Percentiles rank a stretch among this genome's conserved stretches.
These are phyloP conservation scores for Sporisorium sorghi DNA, from an alignment of 1,284 basidiomycete genomes.

Conservation along the genomic window DNA sequence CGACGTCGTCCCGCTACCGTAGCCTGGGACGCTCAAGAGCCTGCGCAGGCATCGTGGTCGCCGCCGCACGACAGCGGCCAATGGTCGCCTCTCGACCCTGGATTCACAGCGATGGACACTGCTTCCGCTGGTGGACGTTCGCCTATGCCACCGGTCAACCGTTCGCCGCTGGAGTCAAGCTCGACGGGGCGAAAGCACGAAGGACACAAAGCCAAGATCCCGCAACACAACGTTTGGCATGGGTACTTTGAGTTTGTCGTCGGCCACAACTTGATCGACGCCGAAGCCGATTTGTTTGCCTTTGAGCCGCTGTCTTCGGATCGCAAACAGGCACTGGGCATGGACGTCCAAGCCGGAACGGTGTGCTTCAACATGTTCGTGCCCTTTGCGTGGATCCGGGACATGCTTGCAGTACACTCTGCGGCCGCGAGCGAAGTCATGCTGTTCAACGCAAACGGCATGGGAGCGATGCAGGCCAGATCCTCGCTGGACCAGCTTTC, in stretches of 20 bases:
- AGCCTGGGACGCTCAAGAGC: not conserved
- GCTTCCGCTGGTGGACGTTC: slow-evolving; percentile 3
- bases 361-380: slow-evolving; percentile 29
- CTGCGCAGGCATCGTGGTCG: slow-evolving; percentile 5
- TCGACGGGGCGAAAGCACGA: not conserved
- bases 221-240: slow-evolving; percentile 8
- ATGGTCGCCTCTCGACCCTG: slow-evolving; percentile 12
- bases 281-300: slow-evolving; percentile 22
- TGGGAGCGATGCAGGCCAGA: not conserved
- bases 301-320: slow-evolving; percentile 8
- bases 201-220: not conserved
- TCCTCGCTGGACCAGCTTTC: slow-evolving; percentile 31
- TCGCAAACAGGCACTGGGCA: slow-evolving; percentile 16
- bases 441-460: slow-evolving; percentile 25
- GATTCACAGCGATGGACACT: slow-evolving; percentile 1
- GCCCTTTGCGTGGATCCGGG: slow-evolving; percentile 36
- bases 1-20: slow-evolving; percentile 16
- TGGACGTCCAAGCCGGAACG: slow-evolving; percentile 7
- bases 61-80: slow-evolving; percentile 7
- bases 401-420: slow-evolving; percentile 14
- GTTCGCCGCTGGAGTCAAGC: slow-evolving; percentile 16
- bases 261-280: slow-evolving; percentile 14
- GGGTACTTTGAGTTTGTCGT: slow-evolving; percentile 21
- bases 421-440: slow-evolving; percentile 14
- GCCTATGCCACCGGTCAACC: not conserved